These are phyloP conservation scores for Dactylorhiza incarnata DNA, from an alignment of 106 monocot species.

Conservation along the genomic window DNA sequence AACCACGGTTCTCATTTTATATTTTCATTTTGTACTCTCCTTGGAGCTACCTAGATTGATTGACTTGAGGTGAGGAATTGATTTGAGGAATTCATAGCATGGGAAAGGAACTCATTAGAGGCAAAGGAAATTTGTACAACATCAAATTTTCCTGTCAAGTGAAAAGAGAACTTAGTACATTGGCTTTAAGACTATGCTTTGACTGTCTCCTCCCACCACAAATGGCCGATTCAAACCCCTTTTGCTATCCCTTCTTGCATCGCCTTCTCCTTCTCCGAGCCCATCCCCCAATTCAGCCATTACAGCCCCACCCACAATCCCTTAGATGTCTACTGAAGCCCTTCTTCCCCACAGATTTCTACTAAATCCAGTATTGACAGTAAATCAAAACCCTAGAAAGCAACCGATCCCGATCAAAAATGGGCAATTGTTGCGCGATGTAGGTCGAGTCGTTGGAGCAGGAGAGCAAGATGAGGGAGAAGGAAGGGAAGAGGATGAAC, in stretches of 20 bases:
- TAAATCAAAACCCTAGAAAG: background rate
- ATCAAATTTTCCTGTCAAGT: constrained; percentile 34
- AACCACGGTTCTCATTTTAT: background rate
- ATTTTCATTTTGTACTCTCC: too few relatives aligned
- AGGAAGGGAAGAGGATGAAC: constrained; percentile 6
- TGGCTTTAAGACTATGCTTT: background rate
- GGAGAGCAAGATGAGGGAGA: background rate
- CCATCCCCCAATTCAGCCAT: too few relatives aligned
- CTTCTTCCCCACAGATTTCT: background rate
- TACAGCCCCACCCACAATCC: too few relatives aligned
- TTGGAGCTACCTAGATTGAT: constrained; percentile 34
- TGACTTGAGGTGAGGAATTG: constrained; percentile 39
- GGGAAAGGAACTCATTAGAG: constrained; percentile 19
- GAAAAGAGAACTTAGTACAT: background rate
- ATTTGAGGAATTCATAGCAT: constrained; percentile 31
- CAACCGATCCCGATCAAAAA: background rate
- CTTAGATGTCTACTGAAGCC: background rate
- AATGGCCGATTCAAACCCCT: too few relatives aligned
- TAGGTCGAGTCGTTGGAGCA: background rate
- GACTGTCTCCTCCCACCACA: too few relatives aligned
- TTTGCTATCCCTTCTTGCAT: too few relatives aligned
- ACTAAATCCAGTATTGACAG: background rate
- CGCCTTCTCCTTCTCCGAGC: too few relatives aligned
- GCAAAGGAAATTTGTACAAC: constrained; percentile 23
- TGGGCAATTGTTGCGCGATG: constrained; percentile 8